Evolutionary conservation across 179 eudicot species (phyloP), one percentile per base, ranked within the genome.

Genomic region (Amaranthus tricolor): DNA sequence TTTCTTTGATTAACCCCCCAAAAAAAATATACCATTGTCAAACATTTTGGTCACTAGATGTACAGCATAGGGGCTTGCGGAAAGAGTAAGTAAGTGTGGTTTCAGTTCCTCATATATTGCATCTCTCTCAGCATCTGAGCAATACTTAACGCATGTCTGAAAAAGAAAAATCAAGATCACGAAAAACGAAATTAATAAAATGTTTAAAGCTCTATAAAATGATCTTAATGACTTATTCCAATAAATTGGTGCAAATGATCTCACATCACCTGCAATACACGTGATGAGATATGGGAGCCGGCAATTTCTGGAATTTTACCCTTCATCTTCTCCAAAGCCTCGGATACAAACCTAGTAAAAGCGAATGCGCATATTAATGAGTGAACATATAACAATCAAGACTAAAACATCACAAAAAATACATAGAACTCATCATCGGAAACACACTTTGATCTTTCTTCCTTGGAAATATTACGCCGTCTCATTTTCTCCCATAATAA

Each of bases 401-500:
- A 66, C 44, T 56, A 9, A 13, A 50, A 56, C 66, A 56, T 8
- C 66, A 24, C 48, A 65, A 12, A 31, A 31, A 31, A 31, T 31
- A 31, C 40, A 31, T 48, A 50, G 24, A 31, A 55, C 12, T 53
- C 8, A 62, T 31, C 52, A 15, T 43, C 65, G 31, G 64, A n/a
- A 54, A 82, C 90, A 83, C 62, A 96, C 99, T 85, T 89, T 60
- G 94, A 91, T 85, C 98, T 88, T 71, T 96, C 96, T 84, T 89
- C 94, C 82, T 90, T 89, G 77, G 82, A 64, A 72, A 89, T 88
- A 77, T 93, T 89, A 57, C 94, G 96, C 56, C 86, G 81, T 81
- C 99, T 89, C 99, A 96, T 93, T 87, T 96, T 96, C 79, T 96
- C 99, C 99, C 98, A 96, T 60, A 96, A 77, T 53, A 75, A 70